Base-by-base conservation (phyloP, 345 rosid genomes). In the Nasturtium officinale region DNA sequence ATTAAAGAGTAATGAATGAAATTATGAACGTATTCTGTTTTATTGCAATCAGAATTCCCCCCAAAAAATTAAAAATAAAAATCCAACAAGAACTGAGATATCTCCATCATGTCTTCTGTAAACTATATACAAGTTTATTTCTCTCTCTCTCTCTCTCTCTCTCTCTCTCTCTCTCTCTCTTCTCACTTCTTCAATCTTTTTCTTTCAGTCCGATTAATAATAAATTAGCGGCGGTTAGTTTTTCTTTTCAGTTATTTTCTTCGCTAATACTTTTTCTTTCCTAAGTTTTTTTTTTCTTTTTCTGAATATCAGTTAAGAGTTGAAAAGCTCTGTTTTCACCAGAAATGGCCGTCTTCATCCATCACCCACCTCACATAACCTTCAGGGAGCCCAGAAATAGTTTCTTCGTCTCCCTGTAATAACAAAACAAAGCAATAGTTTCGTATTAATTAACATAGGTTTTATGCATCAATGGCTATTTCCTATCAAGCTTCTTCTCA, bases 321-420 rank as follows among this genome's bases (percentile, higher is more conserved):
- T 50, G 37, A 10, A 66, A 30, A 50, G 64, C n/a, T 40, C 5
- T 46, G 12, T 43, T 42, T 26, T 77, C 77, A 77, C 73, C 77
- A 77, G 73, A 77, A 77, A 71, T 77, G 73, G 5, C 63, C 52
- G 0, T 79, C 91, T 42, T 90, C 97, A 15, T 86, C 67, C 28
- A 72, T 81, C 43, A 95, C 89, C 99, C 99, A 95, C 52, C 78
- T 77, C 32, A 46, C 65, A 52, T 88, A 95, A 48, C 84, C 80
- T 55, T 82, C 73, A 17, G 92, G 74, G 57, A 80, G 51, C 35
- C 37, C 85, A 67, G 76, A 81, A 33, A 65, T 59, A 45, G 55
- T 21, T 30, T 43, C 57, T 72, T 74, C 81, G 51, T 81, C 78
- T 77, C 80, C 86, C 95, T 90, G 81, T 48, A 10, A 47, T 42